These are phyloP conservation scores for Macadamia tetraphylla DNA, from an alignment of 164 flowering plant genomes.

Conservation along the genomic window DNA sequence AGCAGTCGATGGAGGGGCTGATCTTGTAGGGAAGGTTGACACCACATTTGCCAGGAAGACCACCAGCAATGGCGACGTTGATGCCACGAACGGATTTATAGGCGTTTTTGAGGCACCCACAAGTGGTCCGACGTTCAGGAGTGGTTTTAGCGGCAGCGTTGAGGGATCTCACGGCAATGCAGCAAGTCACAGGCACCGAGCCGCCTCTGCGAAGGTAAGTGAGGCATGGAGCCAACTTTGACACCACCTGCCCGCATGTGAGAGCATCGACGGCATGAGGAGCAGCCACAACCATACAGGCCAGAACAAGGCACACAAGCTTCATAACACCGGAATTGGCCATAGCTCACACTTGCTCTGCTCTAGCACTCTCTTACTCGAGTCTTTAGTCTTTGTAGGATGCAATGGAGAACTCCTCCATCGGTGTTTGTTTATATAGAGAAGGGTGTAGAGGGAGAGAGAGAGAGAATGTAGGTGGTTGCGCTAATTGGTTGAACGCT, in stretches of 20 bases:
- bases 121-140: slow-evolving; percentile 14
- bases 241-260: slow-evolving; percentile 12
- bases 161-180: slow-evolving; percentile 3
- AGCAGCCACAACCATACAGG: slow-evolving; percentile 13
- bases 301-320: not conserved
- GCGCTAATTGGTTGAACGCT: no score
- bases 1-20: slow-evolving; percentile 29
- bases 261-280: slow-evolving; percentile 9
- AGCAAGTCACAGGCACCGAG: slow-evolving; percentile 8
- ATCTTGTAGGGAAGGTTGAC: slow-evolving; percentile 26
- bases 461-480: no score
- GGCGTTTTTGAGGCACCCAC: slow-evolving; percentile 21
- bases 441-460: no score
- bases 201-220: slow-evolving; percentile 13
- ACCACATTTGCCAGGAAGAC: slow-evolving; percentile 25
- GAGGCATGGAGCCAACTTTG: slow-evolving; percentile 15
- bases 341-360: not conserved
- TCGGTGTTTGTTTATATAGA: no score
- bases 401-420: no score
- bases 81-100: not conserved
- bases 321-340: slow-evolving; percentile 4
- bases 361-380: no score
- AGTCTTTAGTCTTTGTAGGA: no score
- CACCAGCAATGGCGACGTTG: slow-evolving; percentile 3
- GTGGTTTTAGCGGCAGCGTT: slow-evolving; percentile 8